phyloP scores from a whole-genome alignment of 2,329 filamentous ascomycete species.

The Trichoderma polysporum region DNA sequence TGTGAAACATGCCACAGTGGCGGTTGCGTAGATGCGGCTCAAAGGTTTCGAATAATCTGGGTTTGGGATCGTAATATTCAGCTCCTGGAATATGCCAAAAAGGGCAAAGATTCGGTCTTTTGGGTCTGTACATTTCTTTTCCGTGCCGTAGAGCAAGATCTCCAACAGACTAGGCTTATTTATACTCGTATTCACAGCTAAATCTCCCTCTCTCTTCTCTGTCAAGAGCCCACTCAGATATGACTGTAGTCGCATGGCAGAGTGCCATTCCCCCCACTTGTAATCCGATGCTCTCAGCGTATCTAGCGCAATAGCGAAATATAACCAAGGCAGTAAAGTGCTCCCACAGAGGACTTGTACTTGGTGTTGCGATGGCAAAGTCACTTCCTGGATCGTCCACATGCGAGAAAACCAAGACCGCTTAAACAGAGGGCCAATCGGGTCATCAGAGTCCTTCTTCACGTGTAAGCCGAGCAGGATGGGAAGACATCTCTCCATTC shows the following conservation, averaged over 20 bases:
- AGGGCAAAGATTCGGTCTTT: not conserved
- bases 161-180: not conserved
- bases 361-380: not conserved
- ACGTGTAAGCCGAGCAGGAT: not conserved
- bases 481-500: not conserved
- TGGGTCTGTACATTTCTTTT: not conserved
- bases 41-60: not conserved
- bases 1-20: not conserved
- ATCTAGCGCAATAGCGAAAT: not conserved
- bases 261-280: not conserved
- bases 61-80: not conserved
- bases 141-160: not conserved
- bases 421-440: not conserved
- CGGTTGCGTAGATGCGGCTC: slow-evolving; percentile 6
- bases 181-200: not conserved
- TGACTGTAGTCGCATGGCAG: not conserved
- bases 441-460: not conserved
- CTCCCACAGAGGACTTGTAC: not conserved
- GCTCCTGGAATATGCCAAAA: not conserved
- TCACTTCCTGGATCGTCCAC: not conserved
- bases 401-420: not conserved
- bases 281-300: not conserved
- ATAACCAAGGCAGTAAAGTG: not conserved
- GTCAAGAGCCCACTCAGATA: not conserved
- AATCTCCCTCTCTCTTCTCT: not conserved